Percentiles rank a stretch among this genome's conserved stretches.
These are phyloP conservation scores for Mycena amicta DNA, from an alignment of 768 basidiomycete species.

Conservation along the genomic window DNA sequence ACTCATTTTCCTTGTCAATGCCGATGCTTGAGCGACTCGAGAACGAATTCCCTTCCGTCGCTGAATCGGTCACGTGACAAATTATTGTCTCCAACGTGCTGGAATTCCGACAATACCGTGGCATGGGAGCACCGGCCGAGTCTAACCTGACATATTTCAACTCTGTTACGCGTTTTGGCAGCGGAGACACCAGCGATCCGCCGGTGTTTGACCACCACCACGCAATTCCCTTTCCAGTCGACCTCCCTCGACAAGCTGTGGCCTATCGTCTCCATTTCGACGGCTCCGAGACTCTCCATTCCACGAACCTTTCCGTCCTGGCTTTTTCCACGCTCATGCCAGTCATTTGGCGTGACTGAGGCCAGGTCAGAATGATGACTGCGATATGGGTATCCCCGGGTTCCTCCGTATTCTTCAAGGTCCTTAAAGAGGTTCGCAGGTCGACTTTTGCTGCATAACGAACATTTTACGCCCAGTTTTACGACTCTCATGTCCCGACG, in stretches of 20 bases:
- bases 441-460: conserved; percentile 2
- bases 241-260: not conserved
- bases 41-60: too few species aligned
- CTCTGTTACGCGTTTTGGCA: too few species aligned
- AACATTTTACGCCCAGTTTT: not conserved
- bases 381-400: conserved; percentile 3
- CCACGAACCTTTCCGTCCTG: not conserved
- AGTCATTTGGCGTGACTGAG: not conserved
- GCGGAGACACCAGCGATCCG: not conserved
- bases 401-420: not conserved
- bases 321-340: not conserved
- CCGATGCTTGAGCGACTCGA: too few species aligned
- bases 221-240: not conserved
- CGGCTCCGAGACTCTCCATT: not conserved
- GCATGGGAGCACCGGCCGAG: too few species aligned
- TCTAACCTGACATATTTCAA: too few species aligned
- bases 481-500: conserved; percentile 17
- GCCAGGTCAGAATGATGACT: conserved; percentile 13
- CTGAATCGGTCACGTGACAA: too few species aligned
- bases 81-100: too few species aligned
- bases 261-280: not conserved
- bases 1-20: too few species aligned
- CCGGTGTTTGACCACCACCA: not conserved
- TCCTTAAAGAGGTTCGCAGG: conserved; percentile 3
- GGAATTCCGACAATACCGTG: too few species aligned